Conservation (phyloP, 1,139 yeast species). For the Yamadazyma epiphylla region DNA sequence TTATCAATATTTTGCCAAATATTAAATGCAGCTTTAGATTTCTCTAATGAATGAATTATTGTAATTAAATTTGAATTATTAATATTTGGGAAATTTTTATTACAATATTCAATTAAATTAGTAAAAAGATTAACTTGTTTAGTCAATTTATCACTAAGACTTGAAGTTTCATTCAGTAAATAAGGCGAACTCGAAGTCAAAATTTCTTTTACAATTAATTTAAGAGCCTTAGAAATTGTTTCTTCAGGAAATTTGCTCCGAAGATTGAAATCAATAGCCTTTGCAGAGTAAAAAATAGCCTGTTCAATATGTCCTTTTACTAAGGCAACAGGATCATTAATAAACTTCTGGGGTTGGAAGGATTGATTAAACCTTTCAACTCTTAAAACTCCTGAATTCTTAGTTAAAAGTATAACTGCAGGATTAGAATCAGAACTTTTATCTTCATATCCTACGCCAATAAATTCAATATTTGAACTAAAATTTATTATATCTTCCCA, state of each 20-base stretch:
- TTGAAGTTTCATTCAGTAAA: constrained; percentile 26
- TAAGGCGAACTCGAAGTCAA: constrained; percentile 42
- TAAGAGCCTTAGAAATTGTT: constrained; percentile 47
- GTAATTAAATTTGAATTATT: constrained; percentile 23
- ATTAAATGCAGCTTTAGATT: constrained; percentile 49
- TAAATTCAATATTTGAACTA: constrained; percentile 47
- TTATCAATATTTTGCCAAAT: constrained; percentile 42
- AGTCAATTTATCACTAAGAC: constrained; percentile 21
- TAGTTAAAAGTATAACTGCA: constrained; percentile 48
- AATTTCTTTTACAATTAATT: constrained; percentile 51
- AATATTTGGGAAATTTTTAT: constrained; percentile 42
- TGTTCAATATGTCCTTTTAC: constrained; percentile 77
- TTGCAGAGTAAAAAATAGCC: constrained; percentile 59
- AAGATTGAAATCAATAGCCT: constrained; percentile 56
- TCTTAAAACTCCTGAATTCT: constrained; percentile 59
- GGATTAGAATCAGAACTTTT: constrained; percentile 29
- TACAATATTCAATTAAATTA: constrained; percentile 44
- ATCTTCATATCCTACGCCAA: constrained; percentile 60
- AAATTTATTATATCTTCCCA: constrained; percentile 79
- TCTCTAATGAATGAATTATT: constrained; percentile 52
- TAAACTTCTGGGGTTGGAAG: constrained; percentile 11
- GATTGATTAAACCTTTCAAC: constrained; percentile 45
- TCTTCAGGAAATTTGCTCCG: constrained; percentile 28
- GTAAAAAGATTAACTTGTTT: constrained; percentile 24
- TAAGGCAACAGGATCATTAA: constrained; percentile 30